A percentile compares a stretch with the other conserved stretches of the same genome.
Evolutionary conservation across 1,284 basidiomycete genomes (phyloP).

Genomic region (Dichomitus squalens): DNA sequence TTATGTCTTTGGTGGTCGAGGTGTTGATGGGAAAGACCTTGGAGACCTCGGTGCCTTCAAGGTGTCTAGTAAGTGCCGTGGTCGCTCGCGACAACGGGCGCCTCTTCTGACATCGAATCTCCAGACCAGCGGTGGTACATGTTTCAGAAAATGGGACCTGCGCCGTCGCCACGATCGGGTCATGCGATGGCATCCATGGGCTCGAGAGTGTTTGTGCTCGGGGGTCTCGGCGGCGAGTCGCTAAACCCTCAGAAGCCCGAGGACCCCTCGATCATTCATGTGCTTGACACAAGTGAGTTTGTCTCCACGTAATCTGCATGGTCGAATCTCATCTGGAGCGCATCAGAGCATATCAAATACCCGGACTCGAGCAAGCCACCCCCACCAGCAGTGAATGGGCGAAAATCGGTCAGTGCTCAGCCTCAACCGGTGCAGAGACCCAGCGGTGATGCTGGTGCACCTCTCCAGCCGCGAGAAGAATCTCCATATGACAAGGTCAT

Average conservation of each 20-base stretch:
- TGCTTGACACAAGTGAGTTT: constrained; percentile 90
- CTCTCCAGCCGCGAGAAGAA: constrained; percentile 44
- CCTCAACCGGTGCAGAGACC: constrained; percentile 22
- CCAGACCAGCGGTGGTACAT: constrained; percentile 89
- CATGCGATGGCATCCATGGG: constrained; percentile 95
- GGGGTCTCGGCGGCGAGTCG: constrained; percentile 86
- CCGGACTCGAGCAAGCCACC: constrained; percentile 67
- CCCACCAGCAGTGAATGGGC: constrained; percentile 40
- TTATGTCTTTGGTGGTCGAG: constrained; percentile 97
- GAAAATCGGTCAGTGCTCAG: constrained; percentile 42
- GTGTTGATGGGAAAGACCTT: constrained; percentile 96
- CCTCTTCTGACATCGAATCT: constrained; percentile 2
- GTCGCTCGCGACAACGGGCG: not conserved
- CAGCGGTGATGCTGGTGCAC: constrained; percentile 35
- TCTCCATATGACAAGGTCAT: constrained; percentile 52
- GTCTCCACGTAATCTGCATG: constrained; percentile 7
- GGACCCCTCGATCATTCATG: constrained; percentile 83
- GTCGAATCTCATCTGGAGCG: constrained; percentile 2
- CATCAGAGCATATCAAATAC: constrained; percentile 92
- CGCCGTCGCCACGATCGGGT: constrained; percentile 88
- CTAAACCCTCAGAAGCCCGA: constrained; percentile 76
- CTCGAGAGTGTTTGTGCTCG: constrained; percentile 88
- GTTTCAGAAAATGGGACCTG: constrained; percentile 99
- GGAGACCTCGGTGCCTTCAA: constrained; percentile 97
- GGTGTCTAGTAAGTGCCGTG: constrained; percentile 75